Evolutionary conservation across 805 yeast genomes (phyloP), one percentile per base, ranked within the genome.

Genomic region (Barnettozyma wickerhamii): DNA sequence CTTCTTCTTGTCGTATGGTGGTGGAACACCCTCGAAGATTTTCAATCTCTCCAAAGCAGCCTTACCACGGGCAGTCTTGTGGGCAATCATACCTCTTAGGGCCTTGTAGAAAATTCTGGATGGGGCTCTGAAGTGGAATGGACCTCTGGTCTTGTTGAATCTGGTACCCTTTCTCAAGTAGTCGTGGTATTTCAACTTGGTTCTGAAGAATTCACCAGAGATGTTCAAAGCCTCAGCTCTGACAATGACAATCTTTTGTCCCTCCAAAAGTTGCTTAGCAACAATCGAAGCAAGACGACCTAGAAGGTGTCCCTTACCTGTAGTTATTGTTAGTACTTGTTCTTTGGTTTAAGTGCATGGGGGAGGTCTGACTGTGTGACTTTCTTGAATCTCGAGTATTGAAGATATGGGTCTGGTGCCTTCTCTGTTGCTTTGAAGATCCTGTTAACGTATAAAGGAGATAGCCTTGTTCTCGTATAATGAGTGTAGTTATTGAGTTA

Each of bases 61-160:
- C 80, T 87, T 85, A 76, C 99, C 99, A 77, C 98, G 93, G 63
- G 98, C 93, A 61, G 99, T 93, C 89, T 93, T 93, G 90, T 93
- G 98, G 71, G 96, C 78, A 66, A 93, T 77, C 99, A 93, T 93
- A 78, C 99, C 99, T 72, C 96, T 86, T 71, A 93, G 75, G 67
- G 99, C 97, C 85, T 93, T 93, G 95, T 90, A 90, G 77, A 93
- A 89, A 76, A 93, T 91, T 79, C 98, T 89, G 54, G 98, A 90
- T 74, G 99, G 99, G 54, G 99, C 99, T 78, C 98, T 93, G 96
- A 93, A 93, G 74, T 93, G 99, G 97, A 91, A 93, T 68, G 98
- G 98, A 79, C 99, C 99, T 73, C 89, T 84, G 66, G 80, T 84
- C 79, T 89, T 89, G 95, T 93, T 93, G 90, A 73, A 93, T 78